These are phyloP conservation scores for Clitocybe nebularis DNA, from an alignment of 1,284 basidiomycete species.

Conservation along the genomic window DNA sequence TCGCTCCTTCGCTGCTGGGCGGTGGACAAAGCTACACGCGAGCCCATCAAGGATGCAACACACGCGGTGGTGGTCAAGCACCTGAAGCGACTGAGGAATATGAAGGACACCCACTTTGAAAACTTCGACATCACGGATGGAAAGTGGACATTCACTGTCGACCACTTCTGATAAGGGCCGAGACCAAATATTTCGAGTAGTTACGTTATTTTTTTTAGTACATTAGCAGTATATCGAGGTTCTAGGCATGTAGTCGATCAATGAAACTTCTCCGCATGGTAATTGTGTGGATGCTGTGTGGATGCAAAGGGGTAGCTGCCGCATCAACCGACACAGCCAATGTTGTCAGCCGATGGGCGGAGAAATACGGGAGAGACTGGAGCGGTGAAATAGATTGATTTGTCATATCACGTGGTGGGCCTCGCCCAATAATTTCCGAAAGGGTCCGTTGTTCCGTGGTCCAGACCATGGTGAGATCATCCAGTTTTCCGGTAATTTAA, in stretches of 20 bases:
- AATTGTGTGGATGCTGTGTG: not conserved
- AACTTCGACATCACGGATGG: constrained; percentile 78
- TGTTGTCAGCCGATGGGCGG: no score
- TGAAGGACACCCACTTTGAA: constrained; percentile 86
- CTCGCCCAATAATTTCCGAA: constrained; percentile 3
- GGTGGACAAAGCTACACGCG: constrained; percentile 86
- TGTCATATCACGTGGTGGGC: constrained; percentile 4
- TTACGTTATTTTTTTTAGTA: constrained; percentile 7
- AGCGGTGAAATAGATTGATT: not conserved
- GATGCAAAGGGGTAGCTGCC: not conserved
- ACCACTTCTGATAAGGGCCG: constrained; percentile 66
- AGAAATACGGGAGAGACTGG: constrained; percentile 3
- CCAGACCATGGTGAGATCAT: constrained; percentile 13
- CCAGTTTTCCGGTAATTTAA: constrained; percentile 3
- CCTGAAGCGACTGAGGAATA: constrained; percentile 79
- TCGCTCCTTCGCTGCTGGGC: constrained; percentile 85
- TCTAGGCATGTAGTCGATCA: constrained; percentile 10
- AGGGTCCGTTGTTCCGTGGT: constrained; percentile 3
- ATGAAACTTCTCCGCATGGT: constrained; percentile 3
- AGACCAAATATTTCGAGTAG: constrained; percentile 7
- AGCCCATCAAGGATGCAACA: constrained; percentile 83
- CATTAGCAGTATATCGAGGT: constrained; percentile 2
- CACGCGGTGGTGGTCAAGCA: constrained; percentile 77
- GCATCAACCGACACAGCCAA: no score
- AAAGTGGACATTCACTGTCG: constrained; percentile 91